Conservation (phyloP, 176 grass and related monocot species). For the Zea mays region Zm-B73-REFERENCE-NAM-5.0 NC_050099.1:14040501-14041000, state of each 20-base stretch:
- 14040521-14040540: slow-evolving; percentile 32
- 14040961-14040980: slow-evolving; percentile 1
- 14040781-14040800: neutral
- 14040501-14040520: slow-evolving; percentile 39
- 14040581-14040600: slow-evolving; percentile 94
- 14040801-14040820: neutral
- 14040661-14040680: slow-evolving; percentile 33
- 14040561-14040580: slow-evolving; percentile 14
- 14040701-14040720: slow-evolving; percentile 3
- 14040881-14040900: neutral
- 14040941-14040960: neutral
- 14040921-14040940: neutral
- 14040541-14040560: slow-evolving; percentile 18
- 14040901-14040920: neutral
- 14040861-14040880: neutral
- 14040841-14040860: slow-evolving; percentile 12
- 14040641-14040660: slow-evolving; percentile 82
- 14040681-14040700: neutral
- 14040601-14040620: slow-evolving; percentile 81
- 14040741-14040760: slow-evolving; percentile 6
- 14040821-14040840: slow-evolving; percentile 1
- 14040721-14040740: slow-evolving; percentile 3
- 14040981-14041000: slow-evolving; percentile 3
- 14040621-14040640: slow-evolving; percentile 66
- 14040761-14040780: neutral